Evolutionary conservation across 441 rosid species (phyloP).

Genomic region (Croton setiger): DNA sequence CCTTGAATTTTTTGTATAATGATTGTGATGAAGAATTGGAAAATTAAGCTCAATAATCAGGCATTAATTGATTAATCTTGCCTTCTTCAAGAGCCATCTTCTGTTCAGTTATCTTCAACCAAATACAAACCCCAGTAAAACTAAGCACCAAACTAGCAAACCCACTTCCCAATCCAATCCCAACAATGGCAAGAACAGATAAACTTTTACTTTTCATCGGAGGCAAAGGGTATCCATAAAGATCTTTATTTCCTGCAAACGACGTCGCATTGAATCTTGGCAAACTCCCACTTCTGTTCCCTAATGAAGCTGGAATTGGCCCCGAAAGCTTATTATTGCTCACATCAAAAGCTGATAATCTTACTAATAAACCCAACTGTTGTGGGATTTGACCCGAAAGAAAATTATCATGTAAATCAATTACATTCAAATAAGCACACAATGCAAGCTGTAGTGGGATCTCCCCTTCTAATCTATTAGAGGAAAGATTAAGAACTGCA

Average conservation of each 20-base stretch:
- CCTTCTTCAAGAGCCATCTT: slow-evolving; percentile 82
- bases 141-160: slow-evolving; percentile 82
- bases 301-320: slow-evolving; percentile 61
- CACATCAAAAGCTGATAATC: slow-evolving; percentile 79
- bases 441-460: slow-evolving; percentile 73
- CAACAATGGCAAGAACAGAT: slow-evolving; percentile 79
- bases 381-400: slow-evolving; percentile 79
- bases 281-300: slow-evolving; percentile 64
- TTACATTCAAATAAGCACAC: slow-evolving; percentile 88
- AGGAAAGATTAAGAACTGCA: slow-evolving; percentile 84
- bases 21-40: background rate
- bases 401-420: slow-evolving; percentile 79
- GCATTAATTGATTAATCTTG: slow-evolving; percentile 80
- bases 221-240: slow-evolving; percentile 84
- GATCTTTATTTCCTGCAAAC: slow-evolving; percentile 77
- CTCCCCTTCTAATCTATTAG: slow-evolving; percentile 67
- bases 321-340: slow-evolving; percentile 79
- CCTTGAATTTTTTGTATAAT: slow-evolving; percentile 1
- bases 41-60: slow-evolving; percentile 55
- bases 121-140: slow-evolving; percentile 84
- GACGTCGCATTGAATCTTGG: slow-evolving; percentile 81
- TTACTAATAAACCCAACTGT: slow-evolving; percentile 62
- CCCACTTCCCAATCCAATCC: slow-evolving; percentile 94
- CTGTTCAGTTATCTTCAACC: slow-evolving; percentile 85
- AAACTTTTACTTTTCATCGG: slow-evolving; percentile 65